phyloP scores from a whole-genome alignment of 176 grass and related monocot species.

The Eragrostis nindensis region DNA sequence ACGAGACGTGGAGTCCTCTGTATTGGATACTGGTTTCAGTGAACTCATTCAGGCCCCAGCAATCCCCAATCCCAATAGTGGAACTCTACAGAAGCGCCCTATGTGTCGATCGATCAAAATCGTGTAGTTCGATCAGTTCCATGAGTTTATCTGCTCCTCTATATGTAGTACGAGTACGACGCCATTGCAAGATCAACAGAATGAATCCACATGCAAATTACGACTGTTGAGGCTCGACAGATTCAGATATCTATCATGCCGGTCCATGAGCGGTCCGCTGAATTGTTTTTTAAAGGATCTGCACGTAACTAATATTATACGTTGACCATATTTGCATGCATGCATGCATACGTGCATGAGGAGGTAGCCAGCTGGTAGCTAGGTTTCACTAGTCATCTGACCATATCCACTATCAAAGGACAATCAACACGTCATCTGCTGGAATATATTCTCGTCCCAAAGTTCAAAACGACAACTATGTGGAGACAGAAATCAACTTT shows the following conservation, averaged over 20 bases:
- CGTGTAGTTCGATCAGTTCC: not conserved
- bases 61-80: not conserved
- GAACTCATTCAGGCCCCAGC: not conserved
- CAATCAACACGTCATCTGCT: not conserved
- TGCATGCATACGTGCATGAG: not conserved
- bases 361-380: not conserved
- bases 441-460: not conserved
- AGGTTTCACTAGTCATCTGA: not conserved
- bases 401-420: not conserved
- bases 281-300: not conserved
- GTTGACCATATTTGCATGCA: not conserved
- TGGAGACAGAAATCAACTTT: not conserved
- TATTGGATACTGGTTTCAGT: not conserved
- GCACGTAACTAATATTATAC: too few species aligned
- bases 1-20: not conserved
- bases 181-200: not conserved
- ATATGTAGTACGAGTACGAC: not conserved
- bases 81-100: not conserved
- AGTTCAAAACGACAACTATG: conserved; percentile 10
- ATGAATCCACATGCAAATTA: too few species aligned
- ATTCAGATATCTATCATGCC: not conserved
- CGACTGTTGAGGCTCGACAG: not conserved
- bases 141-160: not conserved
- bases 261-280: not conserved
- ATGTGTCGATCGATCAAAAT: not conserved